These are phyloP conservation scores for Leccinum ponderosum DNA, from an alignment of 1,284 basidiomycete genomes.

Conservation along the genomic window DNA sequence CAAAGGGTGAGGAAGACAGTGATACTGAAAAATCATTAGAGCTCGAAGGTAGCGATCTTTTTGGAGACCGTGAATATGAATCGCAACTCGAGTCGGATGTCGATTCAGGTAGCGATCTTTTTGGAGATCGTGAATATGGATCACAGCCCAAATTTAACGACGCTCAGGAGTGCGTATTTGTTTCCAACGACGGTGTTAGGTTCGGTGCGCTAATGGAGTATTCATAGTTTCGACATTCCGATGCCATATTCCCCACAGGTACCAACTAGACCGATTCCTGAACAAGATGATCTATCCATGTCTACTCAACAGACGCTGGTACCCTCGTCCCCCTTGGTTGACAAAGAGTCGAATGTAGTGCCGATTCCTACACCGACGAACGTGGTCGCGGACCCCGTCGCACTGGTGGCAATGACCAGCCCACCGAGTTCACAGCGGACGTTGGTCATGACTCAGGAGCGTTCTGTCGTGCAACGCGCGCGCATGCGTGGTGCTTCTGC, in stretches of 20 bases:
- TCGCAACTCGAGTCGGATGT: background rate
- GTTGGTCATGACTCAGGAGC: slow-evolving; percentile 4
- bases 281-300: slow-evolving; percentile 3
- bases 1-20: background rate
- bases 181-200: background rate
- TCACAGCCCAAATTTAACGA: background rate
- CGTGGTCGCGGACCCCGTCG: background rate
- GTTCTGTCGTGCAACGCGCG: background rate
- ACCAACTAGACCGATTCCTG: background rate
- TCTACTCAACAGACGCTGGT: slow-evolving; percentile 30
- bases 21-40: slow-evolving; percentile 5
- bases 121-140: background rate
- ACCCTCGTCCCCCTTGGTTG: slow-evolving; percentile 14
- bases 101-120: background rate
- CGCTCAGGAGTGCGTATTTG: slow-evolving; percentile 14
- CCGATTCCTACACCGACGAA: background rate
- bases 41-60: slow-evolving; percentile 23
- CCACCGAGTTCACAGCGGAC: slow-evolving; percentile 15
- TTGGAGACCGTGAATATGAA: slow-evolving; percentile 19
- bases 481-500: slow-evolving; percentile 10
- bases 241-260: slow-evolving; percentile 3
- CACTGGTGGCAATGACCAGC: background rate
- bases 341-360: background rate
- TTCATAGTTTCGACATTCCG: slow-evolving; percentile 6
- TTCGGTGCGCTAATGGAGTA: background rate